A percentile compares a stretch with the other conserved stretches of the same genome.
Evolutionary conservation across 495 filamentous ascomycete genomes (phyloP).

Genomic region (Gamarada debralockiae): DNA sequence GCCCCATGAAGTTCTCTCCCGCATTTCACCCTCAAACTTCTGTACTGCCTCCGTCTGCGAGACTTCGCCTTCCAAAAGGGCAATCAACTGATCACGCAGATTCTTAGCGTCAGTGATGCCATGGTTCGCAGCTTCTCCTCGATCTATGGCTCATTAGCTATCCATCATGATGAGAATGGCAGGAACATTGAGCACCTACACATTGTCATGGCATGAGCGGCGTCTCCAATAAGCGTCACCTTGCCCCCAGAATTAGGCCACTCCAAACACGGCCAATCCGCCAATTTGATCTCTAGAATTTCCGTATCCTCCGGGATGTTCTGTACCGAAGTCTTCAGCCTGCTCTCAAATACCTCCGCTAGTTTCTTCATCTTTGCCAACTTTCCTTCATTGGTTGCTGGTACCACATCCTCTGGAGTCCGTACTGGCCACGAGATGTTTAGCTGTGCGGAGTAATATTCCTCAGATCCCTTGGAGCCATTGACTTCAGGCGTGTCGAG

Average conservation of each 20-base stretch:
- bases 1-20: conserved; percentile 43
- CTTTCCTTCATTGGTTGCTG: conserved; percentile 34
- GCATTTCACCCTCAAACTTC: conserved; percentile 47
- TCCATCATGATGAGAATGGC: neutral
- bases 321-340: conserved; percentile 45
- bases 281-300: conserved; percentile 46
- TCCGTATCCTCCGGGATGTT: conserved; percentile 43
- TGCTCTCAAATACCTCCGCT: conserved; percentile 50
- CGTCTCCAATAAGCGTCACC: conserved; percentile 49
- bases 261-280: conserved; percentile 47
- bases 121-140: conserved; percentile 60
- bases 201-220: conserved; percentile 56
- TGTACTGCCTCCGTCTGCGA: conserved; percentile 32
- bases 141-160: conserved; percentile 20
- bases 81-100: conserved; percentile 31
- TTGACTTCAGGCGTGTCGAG: conserved; percentile 7
- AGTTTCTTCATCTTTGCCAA: conserved; percentile 49
- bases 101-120: conserved; percentile 48
- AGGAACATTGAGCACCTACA: conserved; percentile 32
- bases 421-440: conserved; percentile 12
- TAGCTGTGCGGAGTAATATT: conserved; percentile 14
- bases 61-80: conserved; percentile 6
- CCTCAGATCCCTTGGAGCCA: conserved; percentile 9
- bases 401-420: conserved; percentile 26
- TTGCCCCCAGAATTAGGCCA: conserved; percentile 38